Evolutionary conservation across 2,329 filamentous ascomycete genomes (phyloP).

Genomic region (Aspergillus texensis): DNA sequence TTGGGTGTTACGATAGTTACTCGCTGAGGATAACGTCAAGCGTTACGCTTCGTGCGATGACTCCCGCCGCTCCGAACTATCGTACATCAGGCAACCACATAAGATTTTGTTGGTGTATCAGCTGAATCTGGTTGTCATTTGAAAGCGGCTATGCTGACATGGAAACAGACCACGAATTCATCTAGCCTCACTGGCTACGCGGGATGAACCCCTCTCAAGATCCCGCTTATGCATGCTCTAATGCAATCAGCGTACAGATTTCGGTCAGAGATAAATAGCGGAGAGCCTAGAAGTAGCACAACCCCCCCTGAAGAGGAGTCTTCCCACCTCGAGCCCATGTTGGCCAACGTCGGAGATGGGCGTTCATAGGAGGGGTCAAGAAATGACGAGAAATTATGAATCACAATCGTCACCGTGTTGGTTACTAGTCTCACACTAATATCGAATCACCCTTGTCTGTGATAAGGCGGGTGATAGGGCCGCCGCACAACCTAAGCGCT

Average conservation of each 20-base stretch:
- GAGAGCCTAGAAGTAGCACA: background rate
- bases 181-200: background rate
- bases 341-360: background rate
- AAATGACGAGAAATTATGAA: background rate
- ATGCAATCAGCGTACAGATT: background rate
- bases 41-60: background rate
- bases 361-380: background rate
- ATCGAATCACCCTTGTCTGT: background rate
- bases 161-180: background rate
- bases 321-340: background rate
- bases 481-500: background rate
- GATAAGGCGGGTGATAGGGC: background rate
- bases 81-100: background rate
- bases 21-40: background rate
- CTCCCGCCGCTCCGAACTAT: background rate
- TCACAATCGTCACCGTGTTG: background rate
- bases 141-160: background rate
- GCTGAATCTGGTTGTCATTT: background rate
- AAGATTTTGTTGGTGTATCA: background rate
- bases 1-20: no score
- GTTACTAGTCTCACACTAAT: background rate
- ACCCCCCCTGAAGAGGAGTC: background rate
- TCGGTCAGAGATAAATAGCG: background rate
- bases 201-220: background rate
- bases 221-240: background rate